A percentile compares a stretch with the other conserved stretches of the same genome.
Evolutionary conservation across 495 filamentous ascomycete genomes (phyloP).

Genomic region (Podospora tetraspora): DNA sequence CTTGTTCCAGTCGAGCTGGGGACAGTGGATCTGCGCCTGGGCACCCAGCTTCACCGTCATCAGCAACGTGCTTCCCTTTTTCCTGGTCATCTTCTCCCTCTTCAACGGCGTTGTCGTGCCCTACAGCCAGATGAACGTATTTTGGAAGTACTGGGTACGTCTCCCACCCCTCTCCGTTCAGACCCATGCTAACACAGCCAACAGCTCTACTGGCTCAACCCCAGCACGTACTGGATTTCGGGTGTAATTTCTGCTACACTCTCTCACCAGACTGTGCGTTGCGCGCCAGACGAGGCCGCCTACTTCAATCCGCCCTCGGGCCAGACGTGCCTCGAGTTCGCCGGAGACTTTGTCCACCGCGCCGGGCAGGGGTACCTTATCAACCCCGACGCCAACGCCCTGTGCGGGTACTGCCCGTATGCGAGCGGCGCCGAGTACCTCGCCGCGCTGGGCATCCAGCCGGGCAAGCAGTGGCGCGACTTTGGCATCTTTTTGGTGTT

Average conservation of each 20-base stretch:
- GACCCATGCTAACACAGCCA: background rate
- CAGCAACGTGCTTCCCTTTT: conserved; percentile 66
- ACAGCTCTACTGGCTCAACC: conserved; percentile 65
- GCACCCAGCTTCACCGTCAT: conserved; percentile 77
- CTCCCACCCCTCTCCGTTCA: background rate
- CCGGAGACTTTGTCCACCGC: conserved; percentile 44
- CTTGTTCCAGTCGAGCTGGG: conserved; percentile 72
- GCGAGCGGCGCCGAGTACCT: conserved; percentile 62
- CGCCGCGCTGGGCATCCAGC: conserved; percentile 58
- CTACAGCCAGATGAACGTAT: conserved; percentile 55
- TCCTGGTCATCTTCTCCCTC: conserved; percentile 69
- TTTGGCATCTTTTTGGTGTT: conserved; percentile 77
- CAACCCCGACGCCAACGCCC: conserved; percentile 47
- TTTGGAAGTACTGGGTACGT: conserved; percentile 67
- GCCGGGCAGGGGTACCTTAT: conserved; percentile 54
- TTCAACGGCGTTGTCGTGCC: conserved; percentile 73
- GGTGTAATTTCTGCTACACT: conserved; percentile 64
- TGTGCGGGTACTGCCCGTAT: conserved; percentile 77
- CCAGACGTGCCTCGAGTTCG: conserved; percentile 59
- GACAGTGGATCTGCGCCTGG: conserved; percentile 80
- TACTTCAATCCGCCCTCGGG: conserved; percentile 60
- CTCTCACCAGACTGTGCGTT: conserved; percentile 50
- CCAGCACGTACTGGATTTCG: conserved; percentile 64
- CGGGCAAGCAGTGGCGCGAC: conserved; percentile 59
- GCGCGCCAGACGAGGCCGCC: conserved; percentile 55